Evolutionary conservation across 805 yeast genomes (phyloP), one percentile per base, ranked within the genome.

Genomic region (Candida railenensis): DNA sequence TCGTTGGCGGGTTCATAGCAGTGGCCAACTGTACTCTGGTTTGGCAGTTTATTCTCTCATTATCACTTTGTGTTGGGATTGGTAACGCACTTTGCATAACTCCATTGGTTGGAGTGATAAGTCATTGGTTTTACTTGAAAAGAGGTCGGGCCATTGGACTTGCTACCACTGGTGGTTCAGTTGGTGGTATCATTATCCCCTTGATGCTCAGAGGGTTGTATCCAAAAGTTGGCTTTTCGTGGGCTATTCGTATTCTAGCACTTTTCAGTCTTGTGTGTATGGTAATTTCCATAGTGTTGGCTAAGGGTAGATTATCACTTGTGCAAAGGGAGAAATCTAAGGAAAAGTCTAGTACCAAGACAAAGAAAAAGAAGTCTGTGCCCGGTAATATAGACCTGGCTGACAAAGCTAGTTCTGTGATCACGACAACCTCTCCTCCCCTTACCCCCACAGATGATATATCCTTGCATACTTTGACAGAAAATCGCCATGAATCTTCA

Each of bases 141-240:
- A 69, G 90, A 54, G 87, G 81, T 1, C 68, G 73, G 48, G 85
- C 43, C 4, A 67, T 81, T 32, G 87, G 89, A 0, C 52, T 82
- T 2, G 83, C 85, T 3, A 79, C 84, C 46, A 63, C 81, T 63
- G 89, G 89, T 2, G 87, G 87, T 1, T 79, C 86, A 3, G 61
- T 81, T 4, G 89, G 89, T 1, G 90, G 89, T 3, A 69, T 82
- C 9, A 56, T 82, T 3, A 77, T 80, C 57, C 87, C 89, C 1
- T 61, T 83, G 34, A 62, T 80, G 59, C 61, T 82, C 48, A 65
- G 76, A 47, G 57, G 68, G 11, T 57, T 80, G 43, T 76, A 77
- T 50, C 57, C 65, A 1, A 56, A 59, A 12, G 60, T 77, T n/a
- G 87, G 89, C 1, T 84, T 71, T 57, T 73, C 67, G 1, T 83